Conservation (phyloP, 371 early-diverging fungal species). For the Vittaforma corneae region DNA sequence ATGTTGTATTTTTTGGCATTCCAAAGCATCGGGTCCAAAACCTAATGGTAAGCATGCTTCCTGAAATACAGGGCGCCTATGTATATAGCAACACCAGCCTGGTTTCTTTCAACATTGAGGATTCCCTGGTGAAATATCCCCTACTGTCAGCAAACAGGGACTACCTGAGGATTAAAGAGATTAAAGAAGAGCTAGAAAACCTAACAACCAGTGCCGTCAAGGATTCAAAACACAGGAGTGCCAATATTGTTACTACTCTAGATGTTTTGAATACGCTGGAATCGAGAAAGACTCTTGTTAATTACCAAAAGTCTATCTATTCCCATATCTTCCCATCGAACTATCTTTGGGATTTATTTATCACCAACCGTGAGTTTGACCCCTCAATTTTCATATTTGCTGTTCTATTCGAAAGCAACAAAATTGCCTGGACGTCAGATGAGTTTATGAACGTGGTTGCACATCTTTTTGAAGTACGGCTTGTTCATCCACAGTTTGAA, state of each 20-base stretch:
- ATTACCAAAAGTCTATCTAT: slow-evolving; percentile 18
- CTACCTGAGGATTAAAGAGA: background rate
- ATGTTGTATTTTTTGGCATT: slow-evolving; percentile 61
- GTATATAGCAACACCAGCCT: slow-evolving; percentile 60
- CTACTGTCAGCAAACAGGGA: slow-evolving; percentile 7
- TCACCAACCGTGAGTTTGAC: slow-evolving; percentile 37
- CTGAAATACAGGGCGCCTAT: slow-evolving; percentile 60
- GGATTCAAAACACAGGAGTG: background rate
- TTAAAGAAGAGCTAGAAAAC: background rate
- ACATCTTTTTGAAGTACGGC: slow-evolving; percentile 45
- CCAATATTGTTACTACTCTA: background rate
- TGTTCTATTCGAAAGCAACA: slow-evolving; percentile 16
- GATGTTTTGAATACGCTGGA: background rate
- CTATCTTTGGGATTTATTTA: slow-evolving; percentile 42
- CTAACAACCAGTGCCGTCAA: background rate
- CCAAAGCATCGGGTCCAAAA: slow-evolving; percentile 50
- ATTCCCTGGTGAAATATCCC: slow-evolving; percentile 26
- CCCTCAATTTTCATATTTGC: slow-evolving; percentile 37
- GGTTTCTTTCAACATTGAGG: slow-evolving; percentile 55
- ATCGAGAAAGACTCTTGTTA: slow-evolving; percentile 21
- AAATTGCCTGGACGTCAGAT: slow-evolving; percentile 12
- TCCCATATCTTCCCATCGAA: slow-evolving; percentile 1
- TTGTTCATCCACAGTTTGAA: slow-evolving; percentile 9
- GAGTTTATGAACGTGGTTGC: slow-evolving; percentile 30
- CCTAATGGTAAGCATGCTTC: slow-evolving; percentile 59